A percentile compares a stretch with the other conserved stretches of the same genome.
Evolutionary conservation across 306 rosid species (phyloP).

Genomic region (Casuarina glauca): DNA sequence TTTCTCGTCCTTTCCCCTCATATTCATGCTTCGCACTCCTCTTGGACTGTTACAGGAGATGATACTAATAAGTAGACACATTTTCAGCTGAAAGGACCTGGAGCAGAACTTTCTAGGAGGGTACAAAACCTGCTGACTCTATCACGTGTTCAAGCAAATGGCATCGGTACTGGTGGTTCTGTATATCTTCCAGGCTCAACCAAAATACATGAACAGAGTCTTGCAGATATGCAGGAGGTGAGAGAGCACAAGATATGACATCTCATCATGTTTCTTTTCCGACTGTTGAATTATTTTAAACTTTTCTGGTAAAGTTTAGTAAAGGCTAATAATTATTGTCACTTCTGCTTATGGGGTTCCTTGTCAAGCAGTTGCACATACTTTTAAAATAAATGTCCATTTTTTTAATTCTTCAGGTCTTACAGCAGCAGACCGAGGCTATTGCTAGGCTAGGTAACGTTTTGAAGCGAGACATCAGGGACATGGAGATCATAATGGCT

Average conservation of each 20-base stretch:
- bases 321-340: not conserved
- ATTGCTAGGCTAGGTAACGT: conserved; percentile 86
- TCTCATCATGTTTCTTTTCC: not conserved
- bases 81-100: conserved; percentile 89
- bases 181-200: conserved; percentile 79
- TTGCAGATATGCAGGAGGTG: conserved; percentile 88
- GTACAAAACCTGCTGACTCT: conserved; percentile 72
- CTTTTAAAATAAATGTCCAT: not conserved
- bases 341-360: not conserved
- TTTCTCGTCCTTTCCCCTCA: conserved; percentile 3
- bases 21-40: not conserved
- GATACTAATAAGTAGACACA: conserved; percentile 28
- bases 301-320: no score
- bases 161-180: conserved; percentile 57
- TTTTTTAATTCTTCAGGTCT: conserved; percentile 49
- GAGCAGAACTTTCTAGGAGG: conserved; percentile 86
- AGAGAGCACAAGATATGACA: conserved; percentile 6
- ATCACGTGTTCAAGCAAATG: conserved; percentile 73
- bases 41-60: conserved; percentile 1
- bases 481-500: conserved; percentile 86
- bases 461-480: conserved; percentile 83
- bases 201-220: conserved; percentile 85
- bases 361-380: not conserved
- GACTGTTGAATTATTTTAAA: not conserved
- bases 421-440: conserved; percentile 95